A percentile compares a stretch with the other conserved stretches of the same genome.
These are phyloP conservation scores for Achaetomiella virescens DNA, from an alignment of 495 filamentous ascomycete species.

Conservation along the genomic window DNA sequence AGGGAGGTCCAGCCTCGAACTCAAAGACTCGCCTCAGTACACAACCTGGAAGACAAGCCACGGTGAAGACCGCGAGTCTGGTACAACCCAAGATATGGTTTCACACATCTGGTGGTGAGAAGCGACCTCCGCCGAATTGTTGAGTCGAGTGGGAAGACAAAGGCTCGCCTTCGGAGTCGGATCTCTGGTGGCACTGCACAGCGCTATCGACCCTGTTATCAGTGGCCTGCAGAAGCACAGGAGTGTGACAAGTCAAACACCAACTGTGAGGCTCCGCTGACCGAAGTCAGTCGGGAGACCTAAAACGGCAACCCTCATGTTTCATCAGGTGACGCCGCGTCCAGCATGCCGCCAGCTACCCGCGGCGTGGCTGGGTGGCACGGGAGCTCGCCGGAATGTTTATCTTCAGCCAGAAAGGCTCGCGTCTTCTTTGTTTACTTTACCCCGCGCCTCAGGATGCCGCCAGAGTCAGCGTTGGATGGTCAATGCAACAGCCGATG, in stretches of 20 bases:
- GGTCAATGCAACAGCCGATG: conserved; percentile 6
- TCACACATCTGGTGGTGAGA: neutral
- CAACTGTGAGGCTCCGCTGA: neutral
- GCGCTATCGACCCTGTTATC: neutral
- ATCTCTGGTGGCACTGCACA: neutral
- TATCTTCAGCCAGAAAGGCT: neutral
- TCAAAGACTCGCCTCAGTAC: too few relatives aligned
- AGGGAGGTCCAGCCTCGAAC: too few relatives aligned
- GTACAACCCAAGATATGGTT: neutral
- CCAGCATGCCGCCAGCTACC: conserved; percentile 6
- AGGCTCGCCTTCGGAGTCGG: too few relatives aligned
- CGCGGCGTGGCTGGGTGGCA: conserved; percentile 9
- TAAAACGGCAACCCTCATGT: neutral
- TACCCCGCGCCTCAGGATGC: conserved; percentile 7
- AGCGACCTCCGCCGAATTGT: too few relatives aligned
- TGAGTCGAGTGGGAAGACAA: too few relatives aligned
- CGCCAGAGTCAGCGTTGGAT: neutral
- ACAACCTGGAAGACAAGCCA: too few relatives aligned
- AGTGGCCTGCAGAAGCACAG: neutral
- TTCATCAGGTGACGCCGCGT: conserved; percentile 20
- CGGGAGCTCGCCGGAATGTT: conserved; percentile 11
- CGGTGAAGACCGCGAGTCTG: too few relatives aligned
- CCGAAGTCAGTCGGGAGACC: neutral
- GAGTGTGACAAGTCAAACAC: conserved; percentile 2
- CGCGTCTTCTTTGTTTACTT: conserved; percentile 20